Percentiles rank a stretch among this genome's conserved stretches.
Conservation (phyloP, 352 stramenopile species). For the Phytopythium vexans region DNA sequence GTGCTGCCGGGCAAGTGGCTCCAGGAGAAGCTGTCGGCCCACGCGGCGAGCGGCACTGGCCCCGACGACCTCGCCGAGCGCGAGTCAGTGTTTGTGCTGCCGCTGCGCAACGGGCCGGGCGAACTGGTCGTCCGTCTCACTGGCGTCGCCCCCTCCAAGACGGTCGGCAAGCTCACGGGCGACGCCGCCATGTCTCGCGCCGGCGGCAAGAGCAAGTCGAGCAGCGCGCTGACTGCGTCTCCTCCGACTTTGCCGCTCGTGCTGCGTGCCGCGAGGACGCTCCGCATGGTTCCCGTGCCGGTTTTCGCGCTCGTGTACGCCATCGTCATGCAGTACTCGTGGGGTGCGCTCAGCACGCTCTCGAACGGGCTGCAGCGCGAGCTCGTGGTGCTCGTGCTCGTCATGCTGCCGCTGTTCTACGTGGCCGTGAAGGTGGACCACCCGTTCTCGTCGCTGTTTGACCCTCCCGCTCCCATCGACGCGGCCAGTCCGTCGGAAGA, state of each 20-base stretch:
- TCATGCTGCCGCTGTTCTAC: slow-evolving; percentile 66
- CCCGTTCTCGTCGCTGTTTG: slow-evolving; percentile 61
- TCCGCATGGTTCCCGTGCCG: slow-evolving; percentile 52
- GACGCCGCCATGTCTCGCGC: slow-evolving; percentile 10
- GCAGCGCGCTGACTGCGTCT: not conserved
- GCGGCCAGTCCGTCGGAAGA: slow-evolving; percentile 8
- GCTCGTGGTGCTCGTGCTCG: slow-evolving; percentile 52
- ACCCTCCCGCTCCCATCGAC: slow-evolving; percentile 13
- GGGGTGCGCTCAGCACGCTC: slow-evolving; percentile 31
- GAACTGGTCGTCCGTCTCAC: slow-evolving; percentile 61
- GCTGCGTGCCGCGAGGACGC: slow-evolving; percentile 30
- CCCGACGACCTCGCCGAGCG: slow-evolving; percentile 20
- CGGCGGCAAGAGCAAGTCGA: not conserved
- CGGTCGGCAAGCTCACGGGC: slow-evolving; percentile 39
- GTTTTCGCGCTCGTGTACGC: slow-evolving; percentile 75
- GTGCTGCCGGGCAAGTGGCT: slow-evolving; percentile 43
- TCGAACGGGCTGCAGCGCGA: slow-evolving; percentile 46
- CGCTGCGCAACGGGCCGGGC: slow-evolving; percentile 50
- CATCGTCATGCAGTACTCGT: slow-evolving; percentile 60
- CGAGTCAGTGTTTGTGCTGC: slow-evolving; percentile 60
- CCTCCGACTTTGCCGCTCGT: slow-evolving; percentile 17
- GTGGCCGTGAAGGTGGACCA: slow-evolving; percentile 71
- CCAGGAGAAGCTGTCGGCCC: slow-evolving; percentile 54
- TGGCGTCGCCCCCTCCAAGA: slow-evolving; percentile 40
- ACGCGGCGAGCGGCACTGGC: slow-evolving; percentile 22